Evolutionary conservation across 306 rosid genomes (phyloP), one percentile per base, ranked within the genome.

Genomic region (Quercus rubra): DNA sequence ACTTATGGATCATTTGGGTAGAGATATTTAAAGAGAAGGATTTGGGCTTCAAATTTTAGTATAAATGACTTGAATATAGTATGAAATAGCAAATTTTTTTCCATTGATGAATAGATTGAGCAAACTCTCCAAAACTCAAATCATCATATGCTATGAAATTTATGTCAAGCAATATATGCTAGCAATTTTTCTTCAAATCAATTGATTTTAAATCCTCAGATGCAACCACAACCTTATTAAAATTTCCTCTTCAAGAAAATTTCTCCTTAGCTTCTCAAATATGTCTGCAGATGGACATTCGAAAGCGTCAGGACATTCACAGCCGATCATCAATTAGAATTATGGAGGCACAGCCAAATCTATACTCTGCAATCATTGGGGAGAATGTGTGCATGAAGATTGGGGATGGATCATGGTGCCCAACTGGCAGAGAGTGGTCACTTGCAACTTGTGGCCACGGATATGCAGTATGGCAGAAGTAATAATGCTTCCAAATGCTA

Each of bases 351-450:
- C 90, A 85, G 67, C 88, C 93, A 51, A 85, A 92, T 51, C 84
- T 94, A 69, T 94, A 94, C 83, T 80, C 98, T 31, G 98, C 98
- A 71, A 83, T 94, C 14, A 89, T 94, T 0, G 97, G 91, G 38
- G 97, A 90, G 58, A 91, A 85, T 21, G 41, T 94, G 58, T 91
- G 94, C 87, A 87, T 94, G 97, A 94, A 94, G 85, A 94, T 94
- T 71, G 98, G 98, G 38, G 89, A 90, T 73, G 85, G 88, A 74
- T 88, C 97, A 35, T 94, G 99, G 99, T 89, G 90, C 70, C 99
- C 97, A 57, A 70, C 90, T 27, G 89, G 88, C 19, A 85, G 78
- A 85, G 93, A 92, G 87, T 94, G 99, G 97, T 84, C 90, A 19
- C 83, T 92, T 64, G 86, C 99, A 66, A 79, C 95, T 64, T 38